Conservation (phyloP, 2,329 filamentous ascomycete genomes). For the Epicoccum sorghinum region DNA sequence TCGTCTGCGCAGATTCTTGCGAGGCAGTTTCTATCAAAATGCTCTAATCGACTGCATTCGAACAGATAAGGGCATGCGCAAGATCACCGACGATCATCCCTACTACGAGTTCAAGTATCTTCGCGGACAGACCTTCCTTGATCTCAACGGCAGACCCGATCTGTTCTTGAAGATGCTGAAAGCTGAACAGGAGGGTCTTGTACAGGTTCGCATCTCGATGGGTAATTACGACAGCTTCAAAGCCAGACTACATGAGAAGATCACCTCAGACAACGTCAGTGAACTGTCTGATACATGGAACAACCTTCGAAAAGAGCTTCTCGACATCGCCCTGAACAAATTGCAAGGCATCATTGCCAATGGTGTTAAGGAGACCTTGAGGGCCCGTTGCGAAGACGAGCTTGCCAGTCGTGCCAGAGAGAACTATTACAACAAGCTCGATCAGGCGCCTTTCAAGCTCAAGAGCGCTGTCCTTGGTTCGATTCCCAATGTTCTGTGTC, state of each 20-base stretch:
- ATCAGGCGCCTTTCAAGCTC: slow-evolving; percentile 95
- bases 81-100: slow-evolving; percentile 92
- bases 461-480: slow-evolving; percentile 91
- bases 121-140: slow-evolving; percentile 81
- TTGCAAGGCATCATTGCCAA: slow-evolving; percentile 84
- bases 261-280: slow-evolving; percentile 94
- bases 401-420: slow-evolving; percentile 88
- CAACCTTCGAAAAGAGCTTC: slow-evolving; percentile 79
- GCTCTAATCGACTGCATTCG: slow-evolving; percentile 85
- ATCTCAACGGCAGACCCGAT: slow-evolving; percentile 83
- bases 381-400: slow-evolving; percentile 91
- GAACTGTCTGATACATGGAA: slow-evolving; percentile 97
- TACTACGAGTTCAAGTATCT: slow-evolving; percentile 99
- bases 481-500: slow-evolving; percentile 80
- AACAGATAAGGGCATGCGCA: slow-evolving; percentile 91
- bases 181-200: slow-evolving; percentile 89
- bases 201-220: slow-evolving; percentile 82
- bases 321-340: slow-evolving; percentile 81
- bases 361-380: slow-evolving; percentile 91
- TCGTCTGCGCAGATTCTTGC: slow-evolving; percentile 85
- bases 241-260: slow-evolving; percentile 77
- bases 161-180: slow-evolving; percentile 97
- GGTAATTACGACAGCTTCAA: slow-evolving; percentile 78
- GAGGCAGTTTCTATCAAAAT: slow-evolving; percentile 80
- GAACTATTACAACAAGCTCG: slow-evolving; percentile 85